Percentiles rank a stretch among this genome's conserved stretches.
Conservation (phyloP, 306 rosid genomes). For the Alnus glutinosa region DNA sequence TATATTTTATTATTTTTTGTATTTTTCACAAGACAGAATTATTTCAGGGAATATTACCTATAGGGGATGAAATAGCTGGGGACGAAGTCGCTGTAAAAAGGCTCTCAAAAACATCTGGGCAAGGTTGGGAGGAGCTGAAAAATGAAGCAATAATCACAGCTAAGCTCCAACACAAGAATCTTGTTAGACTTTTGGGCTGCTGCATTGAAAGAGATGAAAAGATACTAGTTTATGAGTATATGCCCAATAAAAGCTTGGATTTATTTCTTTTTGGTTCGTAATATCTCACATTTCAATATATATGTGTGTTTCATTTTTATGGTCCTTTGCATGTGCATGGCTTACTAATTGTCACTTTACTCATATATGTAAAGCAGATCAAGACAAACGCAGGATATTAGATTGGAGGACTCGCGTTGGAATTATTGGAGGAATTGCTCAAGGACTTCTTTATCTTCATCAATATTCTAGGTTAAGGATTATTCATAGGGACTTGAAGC, state of each 20-base stretch:
- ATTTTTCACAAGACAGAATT: too few species aligned
- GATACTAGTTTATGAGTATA: conserved; percentile 32
- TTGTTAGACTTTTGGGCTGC: conserved; percentile 38
- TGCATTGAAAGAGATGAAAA: conserved; percentile 38
- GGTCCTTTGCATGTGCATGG: background rate
- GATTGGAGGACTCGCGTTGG: conserved; percentile 25
- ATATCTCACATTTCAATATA: background rate
- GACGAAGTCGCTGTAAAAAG: background rate
- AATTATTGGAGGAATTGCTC: conserved; percentile 27
- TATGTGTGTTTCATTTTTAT: background rate
- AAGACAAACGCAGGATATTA: conserved; percentile 3
- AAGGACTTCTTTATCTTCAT: conserved; percentile 34
- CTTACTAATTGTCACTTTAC: background rate
- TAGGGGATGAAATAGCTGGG: too few species aligned
- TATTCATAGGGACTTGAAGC: conserved; percentile 36
- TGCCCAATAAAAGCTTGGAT: conserved; percentile 43
- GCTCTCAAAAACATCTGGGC: too few species aligned
- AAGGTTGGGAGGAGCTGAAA: background rate
- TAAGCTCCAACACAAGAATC: conserved; percentile 19
- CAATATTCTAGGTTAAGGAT: conserved; percentile 33
- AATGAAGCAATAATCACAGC: too few species aligned
- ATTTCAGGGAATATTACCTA: too few species aligned
- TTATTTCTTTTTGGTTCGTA: conserved; percentile 34
- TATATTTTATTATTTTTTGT: too few species aligned
- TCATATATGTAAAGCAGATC: conserved; percentile 19